These are phyloP conservation scores for Kodamaea neixiangensis DNA, from an alignment of 805 yeast genomes.

Conservation along the genomic window DNA sequence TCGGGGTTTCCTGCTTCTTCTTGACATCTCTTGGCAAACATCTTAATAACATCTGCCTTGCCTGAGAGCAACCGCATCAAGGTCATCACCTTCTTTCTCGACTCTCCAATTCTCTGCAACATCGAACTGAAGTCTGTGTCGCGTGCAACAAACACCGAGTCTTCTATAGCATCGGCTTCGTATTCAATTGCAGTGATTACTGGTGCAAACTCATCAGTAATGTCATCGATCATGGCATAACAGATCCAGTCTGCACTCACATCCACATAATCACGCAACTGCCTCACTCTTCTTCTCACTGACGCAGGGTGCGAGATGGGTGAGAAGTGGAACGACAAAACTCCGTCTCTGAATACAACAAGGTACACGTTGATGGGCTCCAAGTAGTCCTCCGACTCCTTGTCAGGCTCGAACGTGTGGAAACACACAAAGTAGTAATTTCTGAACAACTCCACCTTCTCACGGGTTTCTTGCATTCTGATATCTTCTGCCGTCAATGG, in stretches of 20 bases:
- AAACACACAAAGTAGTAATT: constrained; percentile 93
- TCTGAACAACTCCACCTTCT: constrained; percentile 90
- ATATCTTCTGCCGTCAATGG: constrained; percentile 98
- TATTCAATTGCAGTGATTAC: constrained; percentile 30
- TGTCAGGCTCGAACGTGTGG: constrained; percentile 90
- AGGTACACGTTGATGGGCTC: constrained; percentile 32
- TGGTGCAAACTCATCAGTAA: constrained; percentile 33
- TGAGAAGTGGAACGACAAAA: constrained; percentile 30
- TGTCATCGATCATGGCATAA: constrained; percentile 33
- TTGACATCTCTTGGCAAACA: constrained; percentile 32
- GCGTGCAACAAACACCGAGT: constrained; percentile 26
- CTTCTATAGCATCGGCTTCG: constrained; percentile 33
- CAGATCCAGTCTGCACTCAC: constrained; percentile 34
- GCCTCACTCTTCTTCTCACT: constrained; percentile 31
- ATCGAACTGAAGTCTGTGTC: constrained; percentile 25
- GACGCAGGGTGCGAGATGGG: constrained; percentile 31
- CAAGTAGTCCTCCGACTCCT: constrained; percentile 32
- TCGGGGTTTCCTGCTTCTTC: constrained; percentile 22
- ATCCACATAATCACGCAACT: constrained; percentile 31
- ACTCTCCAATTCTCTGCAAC: constrained; percentile 29
- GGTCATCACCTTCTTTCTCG: constrained; percentile 31
- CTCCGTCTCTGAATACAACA: constrained; percentile 31
- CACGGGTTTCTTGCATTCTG: constrained; percentile 94
- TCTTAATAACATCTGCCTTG: constrained; percentile 30
- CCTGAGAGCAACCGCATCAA: constrained; percentile 31